Evolutionary conservation across 176 grass and related monocot genomes (phyloP).

Genomic region (Musa itinerans): DNA sequence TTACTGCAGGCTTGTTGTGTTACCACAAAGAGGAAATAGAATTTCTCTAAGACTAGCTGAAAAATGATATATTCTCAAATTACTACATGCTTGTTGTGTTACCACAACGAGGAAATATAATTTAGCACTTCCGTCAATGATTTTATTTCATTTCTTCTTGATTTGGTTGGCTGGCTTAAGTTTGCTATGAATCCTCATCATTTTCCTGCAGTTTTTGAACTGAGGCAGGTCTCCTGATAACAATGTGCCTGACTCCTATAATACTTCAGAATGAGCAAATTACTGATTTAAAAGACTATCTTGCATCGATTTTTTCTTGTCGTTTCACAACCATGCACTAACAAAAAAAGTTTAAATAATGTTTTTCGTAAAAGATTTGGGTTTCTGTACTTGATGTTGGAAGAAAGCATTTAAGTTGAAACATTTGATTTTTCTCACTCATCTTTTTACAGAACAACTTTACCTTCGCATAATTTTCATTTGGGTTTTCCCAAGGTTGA

Average conservation of each 20-base stretch:
- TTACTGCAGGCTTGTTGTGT: too few species aligned
- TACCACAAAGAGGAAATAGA: too few species aligned
- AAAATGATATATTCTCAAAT: too few species aligned
- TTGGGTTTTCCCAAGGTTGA: conserved; percentile 49
- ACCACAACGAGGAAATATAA: too few species aligned
- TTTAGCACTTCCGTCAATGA: too few species aligned
- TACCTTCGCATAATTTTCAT: not conserved
- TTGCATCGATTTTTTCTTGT: not conserved
- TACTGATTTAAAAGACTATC: not conserved
- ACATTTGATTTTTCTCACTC: not conserved
- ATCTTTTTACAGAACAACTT: not conserved
- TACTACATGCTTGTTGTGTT: too few species aligned
- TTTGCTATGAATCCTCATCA: not conserved
- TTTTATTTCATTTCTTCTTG: too few species aligned
- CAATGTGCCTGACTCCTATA: not conserved
- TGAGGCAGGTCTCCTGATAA: not conserved
- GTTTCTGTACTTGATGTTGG: not conserved
- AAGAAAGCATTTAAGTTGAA: too few species aligned
- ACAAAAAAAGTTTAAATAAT: not conserved
- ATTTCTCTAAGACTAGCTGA: too few species aligned
- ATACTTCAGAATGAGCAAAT: not conserved
- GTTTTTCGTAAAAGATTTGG: not conserved
- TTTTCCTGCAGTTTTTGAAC: not conserved
- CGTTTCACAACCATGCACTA: too few species aligned
- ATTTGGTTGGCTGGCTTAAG: not conserved